These are phyloP conservation scores for Coemansia sp. DNA, from an alignment of 192 early-diverging fungal genomes.

Conservation along the genomic window DNA sequence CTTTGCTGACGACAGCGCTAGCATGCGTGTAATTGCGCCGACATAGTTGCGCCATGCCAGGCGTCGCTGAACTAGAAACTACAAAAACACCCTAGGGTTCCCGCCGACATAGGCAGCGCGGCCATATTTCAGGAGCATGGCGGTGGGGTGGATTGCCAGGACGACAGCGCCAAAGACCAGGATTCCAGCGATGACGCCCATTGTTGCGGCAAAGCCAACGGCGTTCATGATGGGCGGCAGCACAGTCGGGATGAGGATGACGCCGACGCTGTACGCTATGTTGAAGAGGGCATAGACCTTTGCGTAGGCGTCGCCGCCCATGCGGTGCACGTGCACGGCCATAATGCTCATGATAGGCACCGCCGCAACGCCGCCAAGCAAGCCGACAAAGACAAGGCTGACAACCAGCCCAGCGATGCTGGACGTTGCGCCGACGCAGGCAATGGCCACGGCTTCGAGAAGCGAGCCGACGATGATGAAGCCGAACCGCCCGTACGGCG, in stretches of 20 bases:
- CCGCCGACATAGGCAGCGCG: slow-evolving; percentile 37
- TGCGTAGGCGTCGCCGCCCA: slow-evolving; percentile 63
- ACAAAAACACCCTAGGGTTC: slow-evolving; percentile 30
- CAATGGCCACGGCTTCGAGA: slow-evolving; percentile 51
- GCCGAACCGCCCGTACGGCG: slow-evolving; percentile 44
- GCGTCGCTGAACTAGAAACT: neutral
- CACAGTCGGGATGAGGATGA: slow-evolving; percentile 72
- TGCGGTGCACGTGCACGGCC: slow-evolving; percentile 66
- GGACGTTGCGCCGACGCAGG: slow-evolving; percentile 39
- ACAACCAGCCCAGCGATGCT: slow-evolving; percentile 47
- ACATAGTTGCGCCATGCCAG: too few relatives aligned
- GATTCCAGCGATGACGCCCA: slow-evolving; percentile 49
- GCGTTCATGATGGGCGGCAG: slow-evolving; percentile 61
- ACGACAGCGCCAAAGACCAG: slow-evolving; percentile 46
- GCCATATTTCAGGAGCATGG: slow-evolving; percentile 33
- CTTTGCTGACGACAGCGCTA: too few relatives aligned
- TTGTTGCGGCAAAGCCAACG: slow-evolving; percentile 59
- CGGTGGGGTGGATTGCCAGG: slow-evolving; percentile 34
- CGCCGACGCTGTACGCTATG: slow-evolving; percentile 75
- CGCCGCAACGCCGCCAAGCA: slow-evolving; percentile 27
- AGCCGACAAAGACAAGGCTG: slow-evolving; percentile 34
- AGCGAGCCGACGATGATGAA: slow-evolving; percentile 41
- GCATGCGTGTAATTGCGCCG: too few relatives aligned
- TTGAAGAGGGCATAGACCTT: slow-evolving; percentile 76
- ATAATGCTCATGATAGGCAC: slow-evolving; percentile 72